Evolutionary conservation across 2,329 filamentous ascomycete genomes (phyloP).

Genomic region (Shiraia bambusicola): DNA sequence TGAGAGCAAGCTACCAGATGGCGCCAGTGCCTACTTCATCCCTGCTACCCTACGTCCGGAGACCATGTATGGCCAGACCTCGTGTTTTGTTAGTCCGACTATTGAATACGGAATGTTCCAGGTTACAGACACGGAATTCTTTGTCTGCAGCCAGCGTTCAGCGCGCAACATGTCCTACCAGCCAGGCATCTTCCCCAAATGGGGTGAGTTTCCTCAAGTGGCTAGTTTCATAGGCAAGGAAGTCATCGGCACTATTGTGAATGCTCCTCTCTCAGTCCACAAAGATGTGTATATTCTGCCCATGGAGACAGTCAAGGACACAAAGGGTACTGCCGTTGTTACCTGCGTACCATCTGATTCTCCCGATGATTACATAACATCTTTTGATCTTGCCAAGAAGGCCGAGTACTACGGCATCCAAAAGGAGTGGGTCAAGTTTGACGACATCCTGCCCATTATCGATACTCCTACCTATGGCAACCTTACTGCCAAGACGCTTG

Average conservation of each 20-base stretch:
- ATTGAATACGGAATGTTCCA: slow-evolving; percentile 89
- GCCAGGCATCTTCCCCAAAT: slow-evolving; percentile 70
- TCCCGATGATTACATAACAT: slow-evolving; percentile 90
- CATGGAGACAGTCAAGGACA: slow-evolving; percentile 90
- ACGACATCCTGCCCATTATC: slow-evolving; percentile 76
- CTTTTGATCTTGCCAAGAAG: slow-evolving; percentile 88
- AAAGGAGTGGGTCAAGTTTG: slow-evolving; percentile 89
- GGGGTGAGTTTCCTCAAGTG: slow-evolving; percentile 73
- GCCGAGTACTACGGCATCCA: slow-evolving; percentile 90
- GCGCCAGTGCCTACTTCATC: slow-evolving; percentile 81
- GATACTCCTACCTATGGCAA: slow-evolving; percentile 82
- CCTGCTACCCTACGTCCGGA: slow-evolving; percentile 91
- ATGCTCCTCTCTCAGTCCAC: slow-evolving; percentile 82
- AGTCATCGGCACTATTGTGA: slow-evolving; percentile 82
- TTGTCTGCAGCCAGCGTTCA: slow-evolving; percentile 76
- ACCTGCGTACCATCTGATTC: slow-evolving; percentile 95
- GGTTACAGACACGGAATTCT: slow-evolving; percentile 68
- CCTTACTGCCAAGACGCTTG: slow-evolving; percentile 76
- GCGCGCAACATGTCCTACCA: slow-evolving; percentile 98
- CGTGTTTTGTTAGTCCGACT: slow-evolving; percentile 90
- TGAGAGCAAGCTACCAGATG: slow-evolving; percentile 74
- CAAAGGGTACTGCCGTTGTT: slow-evolving; percentile 95
- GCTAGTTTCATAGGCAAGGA: slow-evolving; percentile 75
- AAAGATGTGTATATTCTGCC: slow-evolving; percentile 83
- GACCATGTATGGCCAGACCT: slow-evolving; percentile 98